These are phyloP conservation scores for Monosporascus sp. DNA, from an alignment of 2,329 filamentous ascomycete species.

Conservation along the genomic window DNA sequence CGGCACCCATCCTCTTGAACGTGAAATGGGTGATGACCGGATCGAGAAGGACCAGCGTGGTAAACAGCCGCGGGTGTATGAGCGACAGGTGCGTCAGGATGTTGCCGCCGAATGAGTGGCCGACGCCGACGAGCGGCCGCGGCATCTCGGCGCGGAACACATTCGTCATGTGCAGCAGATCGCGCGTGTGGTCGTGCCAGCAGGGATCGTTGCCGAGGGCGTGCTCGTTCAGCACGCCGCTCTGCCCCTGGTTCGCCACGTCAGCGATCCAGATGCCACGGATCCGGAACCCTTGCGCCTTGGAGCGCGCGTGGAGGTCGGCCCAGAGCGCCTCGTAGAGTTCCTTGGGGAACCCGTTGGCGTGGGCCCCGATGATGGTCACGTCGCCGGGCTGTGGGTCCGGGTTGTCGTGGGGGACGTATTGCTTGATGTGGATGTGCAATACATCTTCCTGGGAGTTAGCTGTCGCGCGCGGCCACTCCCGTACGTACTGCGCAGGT, in stretches of 20 bases:
- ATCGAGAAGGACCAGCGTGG: conserved; percentile 73
- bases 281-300: conserved; percentile 57
- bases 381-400: conserved; percentile 67
- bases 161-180: conserved; percentile 82
- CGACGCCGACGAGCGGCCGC: conserved; percentile 75
- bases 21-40: conserved; percentile 63
- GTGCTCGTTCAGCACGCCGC: conserved; percentile 69
- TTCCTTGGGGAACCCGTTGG: conserved; percentile 94
- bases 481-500: conserved; percentile 71
- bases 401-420: conserved; percentile 68
- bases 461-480: conserved; percentile 70
- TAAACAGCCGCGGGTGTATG: conserved; percentile 75
- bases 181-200: conserved; percentile 81
- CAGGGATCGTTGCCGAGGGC: conserved; percentile 78
- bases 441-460: conserved; percentile 70
- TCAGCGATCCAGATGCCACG: conserved; percentile 87
- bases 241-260: conserved; percentile 77
- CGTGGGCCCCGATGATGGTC: conserved; percentile 81
- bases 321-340: conserved; percentile 91
- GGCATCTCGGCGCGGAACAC: conserved; percentile 73
- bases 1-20: conserved; percentile 29
- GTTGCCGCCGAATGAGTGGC: conserved; percentile 82
- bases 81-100: conserved; percentile 67
- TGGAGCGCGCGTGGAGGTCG: conserved; percentile 53
- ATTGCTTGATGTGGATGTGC: conserved; percentile 77